Evolutionary conservation across 768 basidiomycete species (phyloP), one percentile per base, ranked within the genome.

Genomic region (Wakefieldia striispora): DNA sequence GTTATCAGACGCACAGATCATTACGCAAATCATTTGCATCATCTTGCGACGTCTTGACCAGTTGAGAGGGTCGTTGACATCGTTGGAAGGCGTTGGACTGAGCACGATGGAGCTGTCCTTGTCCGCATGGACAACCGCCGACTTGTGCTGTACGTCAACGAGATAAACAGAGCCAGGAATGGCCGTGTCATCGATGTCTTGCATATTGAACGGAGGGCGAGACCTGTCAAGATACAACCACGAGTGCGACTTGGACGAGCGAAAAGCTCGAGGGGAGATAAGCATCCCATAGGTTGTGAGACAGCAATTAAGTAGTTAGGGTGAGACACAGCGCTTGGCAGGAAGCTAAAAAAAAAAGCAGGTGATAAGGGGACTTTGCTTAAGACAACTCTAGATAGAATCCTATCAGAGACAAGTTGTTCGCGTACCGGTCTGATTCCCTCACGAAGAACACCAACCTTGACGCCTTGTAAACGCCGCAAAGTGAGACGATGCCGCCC

Each of bases 161-260:
- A 61, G 53, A 41, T 61, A 60, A 11, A 61, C 60, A 17, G 60
- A 62, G 10, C 60, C 60, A 23, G 60, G 60, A 16, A 61, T 48
- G 37, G 47, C 49, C 6, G 56, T 54, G 21, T 54, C 51, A 16
- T 58, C 57, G n/a, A 57, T 50, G 24, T 57, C 57, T 39, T 46
- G 43, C 57, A 54, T 33, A 14, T 33, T 14, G 31, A 14, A 33
- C 40, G 24, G n/a, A n/a, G 17, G 4, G 8, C 3, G 19, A 8
- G 27, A 8, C 40, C 24, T 14, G 10, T 37, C 16, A 19, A 19
- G 9, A 12, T 23, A 17, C 39, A 12, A 14, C 39, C 19, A 11
- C 33, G 3, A 33, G 31, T 33, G 6, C 14, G 13, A 33, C 11
- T 3, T 12, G 29, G 11, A 31, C 6, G 29, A 31, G 29, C 3